phyloP scores from a whole-genome alignment of 2,329 filamentous ascomycete species.

The Helicocarpus griseus region DNA sequence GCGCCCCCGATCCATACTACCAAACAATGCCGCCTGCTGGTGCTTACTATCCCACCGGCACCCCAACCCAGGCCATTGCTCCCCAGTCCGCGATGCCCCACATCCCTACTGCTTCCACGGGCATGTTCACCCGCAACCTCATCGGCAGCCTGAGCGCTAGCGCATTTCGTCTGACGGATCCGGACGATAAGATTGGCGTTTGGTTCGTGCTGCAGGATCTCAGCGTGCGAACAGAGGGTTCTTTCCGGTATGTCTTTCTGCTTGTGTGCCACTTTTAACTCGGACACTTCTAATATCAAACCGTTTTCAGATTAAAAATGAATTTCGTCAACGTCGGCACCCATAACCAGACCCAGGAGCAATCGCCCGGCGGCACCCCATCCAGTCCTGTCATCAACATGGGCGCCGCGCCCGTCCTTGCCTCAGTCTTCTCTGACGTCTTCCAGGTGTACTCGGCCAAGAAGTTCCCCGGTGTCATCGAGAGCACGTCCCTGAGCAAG shows the following conservation, averaged over 20 bases:
- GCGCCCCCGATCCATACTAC: slow-evolving; percentile 22
- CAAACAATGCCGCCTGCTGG: slow-evolving; percentile 9
- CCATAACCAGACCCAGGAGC: slow-evolving; percentile 10
- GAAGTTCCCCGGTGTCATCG: slow-evolving; percentile 95
- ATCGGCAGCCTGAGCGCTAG: slow-evolving; percentile 88
- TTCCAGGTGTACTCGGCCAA: slow-evolving; percentile 96
- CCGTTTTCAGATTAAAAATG: slow-evolving; percentile 48
- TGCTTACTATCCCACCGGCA: slow-evolving; percentile 1
- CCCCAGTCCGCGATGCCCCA: slow-evolving; percentile 13
- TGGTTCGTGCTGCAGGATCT: slow-evolving; percentile 97
- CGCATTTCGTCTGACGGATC: slow-evolving; percentile 73
- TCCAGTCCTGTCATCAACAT: slow-evolving; percentile 51
- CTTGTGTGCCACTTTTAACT: background rate
- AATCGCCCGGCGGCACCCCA: slow-evolving; percentile 18
- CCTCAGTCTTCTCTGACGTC: slow-evolving; percentile 72
- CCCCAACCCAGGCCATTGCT: slow-evolving; percentile 6
- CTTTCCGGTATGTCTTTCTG: slow-evolving; percentile 58
- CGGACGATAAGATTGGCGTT: slow-evolving; percentile 70
- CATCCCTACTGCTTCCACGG: slow-evolving; percentile 42
- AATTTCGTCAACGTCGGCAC: slow-evolving; percentile 74
- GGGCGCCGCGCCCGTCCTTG: slow-evolving; percentile 69
- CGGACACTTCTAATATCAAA: background rate
- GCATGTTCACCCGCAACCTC: slow-evolving; percentile 90
- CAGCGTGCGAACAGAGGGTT: slow-evolving; percentile 85
- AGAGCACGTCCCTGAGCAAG: slow-evolving; percentile 84